Conservation (phyloP, 2,329 filamentous ascomycete genomes). For the Cladosporium oxysporum region DNA sequence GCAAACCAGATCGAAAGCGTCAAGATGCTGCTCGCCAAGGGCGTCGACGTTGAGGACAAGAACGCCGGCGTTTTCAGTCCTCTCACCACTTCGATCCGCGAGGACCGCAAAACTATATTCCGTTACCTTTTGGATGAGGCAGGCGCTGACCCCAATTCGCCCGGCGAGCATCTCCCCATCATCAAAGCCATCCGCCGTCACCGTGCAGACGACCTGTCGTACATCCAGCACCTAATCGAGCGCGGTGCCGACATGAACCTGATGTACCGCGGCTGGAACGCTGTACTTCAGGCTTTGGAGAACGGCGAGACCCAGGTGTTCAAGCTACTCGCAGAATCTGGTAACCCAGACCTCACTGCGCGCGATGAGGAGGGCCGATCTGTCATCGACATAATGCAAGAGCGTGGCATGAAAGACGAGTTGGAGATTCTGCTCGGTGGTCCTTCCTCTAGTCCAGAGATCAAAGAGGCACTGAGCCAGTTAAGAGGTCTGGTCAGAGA, state of each 20-base stretch:
- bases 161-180: constrained; percentile 70
- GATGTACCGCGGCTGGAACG: constrained; percentile 67
- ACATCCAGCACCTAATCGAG: constrained; percentile 63
- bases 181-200: constrained; percentile 68
- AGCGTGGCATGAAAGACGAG: constrained; percentile 59
- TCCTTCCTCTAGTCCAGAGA: constrained; percentile 23
- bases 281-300: constrained; percentile 65
- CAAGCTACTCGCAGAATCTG: constrained; percentile 52
- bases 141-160: constrained; percentile 64
- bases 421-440: constrained; percentile 28
- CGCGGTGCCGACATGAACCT: constrained; percentile 69
- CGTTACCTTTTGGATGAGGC: constrained; percentile 62
- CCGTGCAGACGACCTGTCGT: constrained; percentile 57
- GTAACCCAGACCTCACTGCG: constrained; percentile 54
- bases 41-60: constrained; percentile 69
- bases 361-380: constrained; percentile 57
- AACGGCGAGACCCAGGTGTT: constrained; percentile 61
- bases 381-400: constrained; percentile 60
- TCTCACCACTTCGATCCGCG: constrained; percentile 66
- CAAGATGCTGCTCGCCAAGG: constrained; percentile 64
- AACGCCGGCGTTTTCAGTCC: constrained; percentile 73
- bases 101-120: constrained; percentile 63
- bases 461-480: constrained; percentile 23
- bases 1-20: constrained; percentile 68
- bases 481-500: constrained; percentile 12